Evolutionary conservation across 192 early-diverging fungal species (phyloP).

Genomic region (Thamnidium elegans): DNA sequence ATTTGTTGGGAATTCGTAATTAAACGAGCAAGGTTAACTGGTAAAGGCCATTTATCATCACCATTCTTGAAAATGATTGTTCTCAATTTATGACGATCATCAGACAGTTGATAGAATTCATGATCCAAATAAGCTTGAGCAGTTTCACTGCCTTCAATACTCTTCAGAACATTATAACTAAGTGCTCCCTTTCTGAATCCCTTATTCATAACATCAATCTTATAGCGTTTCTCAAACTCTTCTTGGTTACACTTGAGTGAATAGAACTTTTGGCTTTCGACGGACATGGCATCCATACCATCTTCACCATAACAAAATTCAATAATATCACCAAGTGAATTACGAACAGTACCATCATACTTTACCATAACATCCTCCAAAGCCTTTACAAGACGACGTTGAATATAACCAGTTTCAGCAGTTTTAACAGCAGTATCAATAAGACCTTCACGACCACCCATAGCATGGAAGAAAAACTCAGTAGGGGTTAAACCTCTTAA

Average conservation of each 20-base stretch:
- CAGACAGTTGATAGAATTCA: slow-evolving; percentile 79
- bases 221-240: slow-evolving; percentile 76
- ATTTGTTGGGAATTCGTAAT: slow-evolving; percentile 89
- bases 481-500: slow-evolving; percentile 98
- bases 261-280: slow-evolving; percentile 70
- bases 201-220: slow-evolving; percentile 75
- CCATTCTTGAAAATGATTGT: slow-evolving; percentile 77
- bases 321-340: slow-evolving; percentile 89
- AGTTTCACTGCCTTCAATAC: slow-evolving; percentile 77
- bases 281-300: slow-evolving; percentile 91
- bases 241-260: slow-evolving; percentile 66
- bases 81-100: slow-evolving; percentile 77
- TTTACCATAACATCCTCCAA: slow-evolving; percentile 92
- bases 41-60: slow-evolving; percentile 79
- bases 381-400: slow-evolving; percentile 99
- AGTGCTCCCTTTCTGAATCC: slow-evolving; percentile 74
- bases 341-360: slow-evolving; percentile 97
- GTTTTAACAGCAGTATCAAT: slow-evolving; percentile 99
- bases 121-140: slow-evolving; percentile 74
- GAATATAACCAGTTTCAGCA: slow-evolving; percentile 96
- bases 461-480: slow-evolving; percentile 89
- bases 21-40: slow-evolving; percentile 85
- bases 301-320: slow-evolving; percentile 99
- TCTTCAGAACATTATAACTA: slow-evolving; percentile 79
- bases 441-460: slow-evolving; percentile 99